Evolutionary conservation across 257 asterid species (phyloP).

Genomic region (Solanum appendiculatum): DNA sequence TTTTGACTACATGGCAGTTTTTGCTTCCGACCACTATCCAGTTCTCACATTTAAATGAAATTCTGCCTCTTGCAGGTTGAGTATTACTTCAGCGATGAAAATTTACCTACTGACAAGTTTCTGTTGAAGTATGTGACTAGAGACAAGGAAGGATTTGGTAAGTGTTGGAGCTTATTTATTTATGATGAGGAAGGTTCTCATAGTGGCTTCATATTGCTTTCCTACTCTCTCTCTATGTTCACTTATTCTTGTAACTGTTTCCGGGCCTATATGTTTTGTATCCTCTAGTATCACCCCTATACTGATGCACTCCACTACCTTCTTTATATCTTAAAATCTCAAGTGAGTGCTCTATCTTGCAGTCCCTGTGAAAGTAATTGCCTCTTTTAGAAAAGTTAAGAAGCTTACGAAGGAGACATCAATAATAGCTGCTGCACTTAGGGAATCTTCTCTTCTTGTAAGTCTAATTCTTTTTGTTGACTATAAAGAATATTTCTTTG

Average conservation of each 20-base stretch:
- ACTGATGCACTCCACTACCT: neutral
- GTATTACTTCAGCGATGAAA: constrained; percentile 93
- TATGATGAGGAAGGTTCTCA: neutral
- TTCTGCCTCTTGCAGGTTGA: constrained; percentile 55
- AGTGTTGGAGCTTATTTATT: constrained; percentile 9
- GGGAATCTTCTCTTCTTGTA: constrained; percentile 76
- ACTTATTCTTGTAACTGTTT: neutral
- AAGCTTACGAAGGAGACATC: constrained; percentile 63
- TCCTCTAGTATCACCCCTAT: neutral
- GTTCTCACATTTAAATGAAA: neutral
- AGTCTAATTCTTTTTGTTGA: constrained; percentile 13
- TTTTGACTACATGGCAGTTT: neutral
- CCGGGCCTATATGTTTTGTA: neutral
- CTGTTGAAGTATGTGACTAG: constrained; percentile 49
- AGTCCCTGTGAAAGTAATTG: constrained; percentile 87
- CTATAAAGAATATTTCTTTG: neutral
- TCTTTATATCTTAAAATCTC: neutral
- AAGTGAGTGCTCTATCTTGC: constrained; percentile 25
- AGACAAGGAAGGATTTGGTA: constrained; percentile 72
- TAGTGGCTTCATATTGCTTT: neutral
- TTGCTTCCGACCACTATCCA: neutral
- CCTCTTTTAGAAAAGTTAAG: constrained; percentile 83
- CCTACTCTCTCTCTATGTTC: neutral
- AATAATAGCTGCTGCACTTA: constrained; percentile 61
- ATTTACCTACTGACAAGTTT: constrained; percentile 71